Evolutionary conservation across 371 early-diverging fungal species (phyloP).

Genomic region (Nosema granulosis): DNA sequence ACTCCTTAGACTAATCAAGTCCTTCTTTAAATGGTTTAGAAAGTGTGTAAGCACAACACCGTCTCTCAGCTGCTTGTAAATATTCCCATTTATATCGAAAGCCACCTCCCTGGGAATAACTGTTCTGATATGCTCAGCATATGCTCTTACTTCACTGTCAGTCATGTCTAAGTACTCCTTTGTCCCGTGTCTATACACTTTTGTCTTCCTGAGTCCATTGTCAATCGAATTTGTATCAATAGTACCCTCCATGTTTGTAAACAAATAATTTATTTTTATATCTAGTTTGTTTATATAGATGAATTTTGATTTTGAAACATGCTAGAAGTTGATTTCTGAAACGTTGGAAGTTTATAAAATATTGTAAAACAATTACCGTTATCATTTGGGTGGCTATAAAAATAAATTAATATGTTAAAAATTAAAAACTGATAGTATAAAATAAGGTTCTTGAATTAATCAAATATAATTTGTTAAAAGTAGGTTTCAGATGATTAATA

Average conservation of each 20-base stretch:
- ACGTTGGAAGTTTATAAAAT: too few relatives aligned
- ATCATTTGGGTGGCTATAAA: too few relatives aligned
- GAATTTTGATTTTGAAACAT: too few relatives aligned
- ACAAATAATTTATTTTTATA: neutral
- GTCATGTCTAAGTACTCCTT: neutral
- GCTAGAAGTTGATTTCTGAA: too few relatives aligned
- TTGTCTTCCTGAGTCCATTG: neutral
- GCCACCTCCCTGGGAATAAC: neutral
- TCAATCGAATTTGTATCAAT: neutral
- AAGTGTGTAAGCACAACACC: slow-evolving; percentile 11
- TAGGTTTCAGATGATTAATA: too few relatives aligned
- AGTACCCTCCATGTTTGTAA: neutral
- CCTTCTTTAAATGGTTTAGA: neutral
- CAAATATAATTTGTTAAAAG: too few relatives aligned
- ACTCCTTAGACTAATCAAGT: slow-evolving; percentile 3
- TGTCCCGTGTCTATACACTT: neutral
- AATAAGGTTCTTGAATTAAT: too few relatives aligned
- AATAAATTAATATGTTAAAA: too few relatives aligned
- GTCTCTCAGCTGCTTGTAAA: slow-evolving; percentile 7
- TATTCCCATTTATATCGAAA: neutral
- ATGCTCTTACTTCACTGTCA: neutral
- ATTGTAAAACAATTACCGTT: too few relatives aligned
- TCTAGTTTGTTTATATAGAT: too few relatives aligned
- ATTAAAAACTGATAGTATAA: too few relatives aligned
- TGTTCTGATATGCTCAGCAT: neutral